Conservation (phyloP, 495 filamentous ascomycete species). For the Thozetella sp. region DNA sequence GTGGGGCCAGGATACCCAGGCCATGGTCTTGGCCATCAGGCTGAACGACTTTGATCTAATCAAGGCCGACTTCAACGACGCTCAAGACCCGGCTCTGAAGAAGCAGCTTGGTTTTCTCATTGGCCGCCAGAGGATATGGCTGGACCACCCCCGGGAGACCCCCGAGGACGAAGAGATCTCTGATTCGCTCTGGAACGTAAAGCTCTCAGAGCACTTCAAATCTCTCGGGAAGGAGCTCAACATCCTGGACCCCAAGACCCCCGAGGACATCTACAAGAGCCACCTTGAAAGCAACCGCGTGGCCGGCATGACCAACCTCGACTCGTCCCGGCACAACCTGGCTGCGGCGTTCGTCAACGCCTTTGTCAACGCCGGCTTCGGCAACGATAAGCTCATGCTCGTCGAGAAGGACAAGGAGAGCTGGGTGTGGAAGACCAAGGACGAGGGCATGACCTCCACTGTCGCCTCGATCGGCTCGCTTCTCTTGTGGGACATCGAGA, state of each 20-base stretch:
- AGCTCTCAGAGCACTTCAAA: conserved; percentile 90
- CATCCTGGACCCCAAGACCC: conserved; percentile 93
- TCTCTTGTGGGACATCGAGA: conserved; percentile 87
- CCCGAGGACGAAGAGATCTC: conserved; percentile 61
- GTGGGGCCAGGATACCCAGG: conserved; percentile 89
- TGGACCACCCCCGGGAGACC: conserved; percentile 64
- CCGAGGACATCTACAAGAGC: conserved; percentile 99
- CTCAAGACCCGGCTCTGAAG: conserved; percentile 78
- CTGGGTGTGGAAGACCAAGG: conserved; percentile 99
- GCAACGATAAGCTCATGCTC: conserved; percentile 96
- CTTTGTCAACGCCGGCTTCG: conserved; percentile 95
- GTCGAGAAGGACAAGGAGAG: conserved; percentile 77
- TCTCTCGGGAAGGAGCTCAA: conserved; percentile 93
- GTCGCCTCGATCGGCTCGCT: conserved; percentile 91
- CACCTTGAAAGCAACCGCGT: conserved; percentile 94
- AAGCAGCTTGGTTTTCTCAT: conserved; percentile 95
- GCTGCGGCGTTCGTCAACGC: conserved; percentile 96
- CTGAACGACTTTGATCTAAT: conserved; percentile 87
- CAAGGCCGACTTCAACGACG: conserved; percentile 73
- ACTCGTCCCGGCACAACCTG: conserved; percentile 94
- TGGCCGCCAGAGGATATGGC: conserved; percentile 85
- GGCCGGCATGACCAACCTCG: conserved; percentile 88
- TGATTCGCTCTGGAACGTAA: conserved; percentile 85
- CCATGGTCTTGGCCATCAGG: conserved; percentile 90
- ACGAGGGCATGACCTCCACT: conserved; percentile 95